Base-by-base conservation (phyloP, 2,329 filamentous ascomycete genomes). In the Fusarium denticulatum region DNA sequence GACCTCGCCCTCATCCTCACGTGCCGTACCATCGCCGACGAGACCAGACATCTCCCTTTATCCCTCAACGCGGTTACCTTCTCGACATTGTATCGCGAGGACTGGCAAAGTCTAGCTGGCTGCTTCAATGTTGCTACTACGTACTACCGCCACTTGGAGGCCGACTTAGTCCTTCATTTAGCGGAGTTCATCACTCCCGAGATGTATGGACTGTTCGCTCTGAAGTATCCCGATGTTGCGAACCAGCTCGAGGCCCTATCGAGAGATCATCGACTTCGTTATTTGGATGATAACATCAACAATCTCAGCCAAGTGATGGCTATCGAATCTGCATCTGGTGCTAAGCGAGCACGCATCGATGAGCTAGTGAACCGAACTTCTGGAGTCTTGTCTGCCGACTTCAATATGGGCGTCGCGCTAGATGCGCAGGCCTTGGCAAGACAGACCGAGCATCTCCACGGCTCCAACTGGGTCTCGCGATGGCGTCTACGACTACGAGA, bases 1-100 rank as follows among this genome's bases (percentile, higher is more conserved):
- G 52, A 76, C 14, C 16, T 74, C 0, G 6, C 50, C 7, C 71
- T 76, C 7, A 46, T 70, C 2, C 50, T 47, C 14, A 67, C 68
- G 1, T 76, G 74, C 34, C 72, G 60, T 7, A 39, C 30, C 0
- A 39, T 76, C 12, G 67, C 71, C 5, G 1, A 24, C 3, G 74
- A 76, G 3, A 46, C 64, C 0, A 58, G 1, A 1, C 13, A 49
- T 18, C 15, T 76, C 1, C 60, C 74, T 0, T 26, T 76, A 0
- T 16, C 7, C 1, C 0, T 66, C 4, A 76, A 76, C 1, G 1
- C 45, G 1, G 40, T 76, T 0, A 49, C 50, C 5, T 72, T 76
- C 52, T 66, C 37, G 3, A 71, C 73, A 0, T 12, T 64, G 1
- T 61, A 64, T 3, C 64, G 52, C 2, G 32, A 60, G 6, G 55